phyloP scores from a whole-genome alignment of 441 rosid species.

The Corymbia calophylla region DNA sequence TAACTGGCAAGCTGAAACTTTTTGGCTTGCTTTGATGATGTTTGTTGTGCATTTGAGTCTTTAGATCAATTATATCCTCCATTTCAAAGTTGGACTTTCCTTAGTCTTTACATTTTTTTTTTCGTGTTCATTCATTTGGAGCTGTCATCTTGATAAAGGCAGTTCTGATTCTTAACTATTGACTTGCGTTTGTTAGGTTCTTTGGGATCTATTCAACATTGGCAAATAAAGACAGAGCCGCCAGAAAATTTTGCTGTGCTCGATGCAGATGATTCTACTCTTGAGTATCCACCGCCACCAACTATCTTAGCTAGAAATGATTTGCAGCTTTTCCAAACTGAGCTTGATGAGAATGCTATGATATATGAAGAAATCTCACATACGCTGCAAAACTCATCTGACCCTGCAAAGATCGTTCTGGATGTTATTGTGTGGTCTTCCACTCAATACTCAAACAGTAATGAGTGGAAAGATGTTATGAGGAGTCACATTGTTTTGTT shows the following conservation, averaged over 20 bases:
- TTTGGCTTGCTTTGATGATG: neutral
- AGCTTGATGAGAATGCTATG: conserved; percentile 4
- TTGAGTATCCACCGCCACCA: conserved; percentile 5
- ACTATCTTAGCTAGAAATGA: conserved; percentile 1
- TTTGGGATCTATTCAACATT: conserved; percentile 1
- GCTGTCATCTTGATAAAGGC: neutral
- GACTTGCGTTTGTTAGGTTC: neutral
- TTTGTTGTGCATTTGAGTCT: neutral
- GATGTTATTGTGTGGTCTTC: conserved; percentile 16
- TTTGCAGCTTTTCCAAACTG: neutral
- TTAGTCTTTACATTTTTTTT: neutral
- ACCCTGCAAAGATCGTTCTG: conserved; percentile 44
- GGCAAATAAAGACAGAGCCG: conserved; percentile 12
- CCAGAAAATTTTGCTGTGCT: conserved; percentile 7
- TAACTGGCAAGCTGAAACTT: neutral
- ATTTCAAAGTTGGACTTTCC: neutral
- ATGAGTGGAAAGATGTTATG: conserved; percentile 9
- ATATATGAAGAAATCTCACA: conserved; percentile 18
- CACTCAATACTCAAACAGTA: conserved; percentile 5
- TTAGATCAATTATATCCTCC: neutral
- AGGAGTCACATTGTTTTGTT: conserved; percentile 12
- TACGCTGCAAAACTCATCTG: conserved; percentile 13
- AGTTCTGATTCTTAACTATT: neutral
- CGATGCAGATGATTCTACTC: conserved; percentile 1
- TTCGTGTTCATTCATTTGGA: neutral